Percentiles rank a stretch among this genome's conserved stretches.
phyloP scores from a whole-genome alignment of 768 basidiomycete genomes.

The Trametes sanguinea region DNA sequence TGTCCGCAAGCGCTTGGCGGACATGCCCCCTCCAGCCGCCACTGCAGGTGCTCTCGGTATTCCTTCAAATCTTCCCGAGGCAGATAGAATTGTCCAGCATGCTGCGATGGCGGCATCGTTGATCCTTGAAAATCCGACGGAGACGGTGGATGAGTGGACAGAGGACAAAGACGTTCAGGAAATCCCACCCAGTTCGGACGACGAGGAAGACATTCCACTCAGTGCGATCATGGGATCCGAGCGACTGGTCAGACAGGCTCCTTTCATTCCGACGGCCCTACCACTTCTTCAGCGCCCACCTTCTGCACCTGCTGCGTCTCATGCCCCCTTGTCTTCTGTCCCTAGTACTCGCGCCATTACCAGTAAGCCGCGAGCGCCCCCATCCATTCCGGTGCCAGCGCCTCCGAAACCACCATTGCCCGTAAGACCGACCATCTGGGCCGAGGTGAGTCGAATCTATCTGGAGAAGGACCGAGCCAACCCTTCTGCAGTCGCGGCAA shows the following conservation, averaged over 20 bases:
- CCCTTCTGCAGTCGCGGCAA: constrained; percentile 64
- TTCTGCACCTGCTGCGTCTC: too few species aligned
- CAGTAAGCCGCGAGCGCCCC: neutral
- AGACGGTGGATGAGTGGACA: neutral
- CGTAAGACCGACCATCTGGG: constrained; percentile 45
- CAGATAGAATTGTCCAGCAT: constrained; percentile 20
- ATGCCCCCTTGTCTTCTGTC: too few species aligned
- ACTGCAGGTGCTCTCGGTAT: neutral
- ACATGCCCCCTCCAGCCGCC: neutral
- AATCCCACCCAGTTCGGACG: constrained; percentile 2
- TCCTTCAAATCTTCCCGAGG: constrained; percentile 1
- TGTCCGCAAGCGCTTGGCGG: neutral
- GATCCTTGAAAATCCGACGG: neutral
- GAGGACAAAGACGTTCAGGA: neutral
- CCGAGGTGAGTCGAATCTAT: constrained; percentile 37
- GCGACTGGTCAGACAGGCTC: neutral
- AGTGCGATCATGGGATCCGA: neutral
- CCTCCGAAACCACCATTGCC: constrained; percentile 22
- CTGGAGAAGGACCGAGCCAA: neutral
- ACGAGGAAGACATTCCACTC: constrained; percentile 15
- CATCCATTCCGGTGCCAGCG: neutral
- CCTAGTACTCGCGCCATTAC: too few species aligned
- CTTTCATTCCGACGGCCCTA: neutral
- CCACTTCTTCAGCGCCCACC: too few species aligned
- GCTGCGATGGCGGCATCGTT: constrained; percentile 14